Evolutionary conservation across 2,329 filamentous ascomycete species (phyloP).

Genomic region (Pleurostoma richardsiae): DNA sequence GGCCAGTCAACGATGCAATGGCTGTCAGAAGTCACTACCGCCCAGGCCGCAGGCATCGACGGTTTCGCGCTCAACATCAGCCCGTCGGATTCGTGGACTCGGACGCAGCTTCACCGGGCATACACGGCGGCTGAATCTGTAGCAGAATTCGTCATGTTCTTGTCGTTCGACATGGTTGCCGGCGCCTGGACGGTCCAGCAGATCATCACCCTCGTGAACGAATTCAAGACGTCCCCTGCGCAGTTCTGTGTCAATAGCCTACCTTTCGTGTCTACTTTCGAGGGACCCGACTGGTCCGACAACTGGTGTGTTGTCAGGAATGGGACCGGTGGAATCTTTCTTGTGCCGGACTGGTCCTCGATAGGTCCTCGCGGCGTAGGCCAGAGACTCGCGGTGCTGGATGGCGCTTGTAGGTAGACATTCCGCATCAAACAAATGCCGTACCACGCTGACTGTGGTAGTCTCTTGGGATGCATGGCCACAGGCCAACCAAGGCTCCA

Average conservation of each 20-base stretch:
- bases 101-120: conserved; percentile 21
- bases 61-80: conserved; percentile 36
- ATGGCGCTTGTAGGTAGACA: conserved; percentile 17
- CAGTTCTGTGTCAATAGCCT: conserved; percentile 33
- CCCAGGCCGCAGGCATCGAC: conserved; percentile 29
- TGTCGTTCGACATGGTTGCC: conserved; percentile 27
- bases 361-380: conserved; percentile 24
- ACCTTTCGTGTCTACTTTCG: conserved; percentile 47
- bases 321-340: conserved; percentile 28
- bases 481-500: conserved; percentile 26
- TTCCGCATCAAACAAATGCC: too few species aligned
- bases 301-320: conserved; percentile 36
- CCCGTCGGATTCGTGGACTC: conserved; percentile 23
- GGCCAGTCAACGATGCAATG: conserved; percentile 22
- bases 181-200: conserved; percentile 18
- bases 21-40: conserved; percentile 25
- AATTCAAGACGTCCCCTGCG: conserved; percentile 26
- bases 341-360: conserved; percentile 42
- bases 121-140: conserved; percentile 22
- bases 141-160: conserved; percentile 24
- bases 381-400: conserved; percentile 1
- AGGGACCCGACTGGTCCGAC: conserved; percentile 34
- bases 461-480: conserved; percentile 48
- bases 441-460: conserved; percentile 9
- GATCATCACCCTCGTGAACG: conserved; percentile 25